phyloP scores from a whole-genome alignment of 768 basidiomycete species.

The Pisolithus microcarpus region DNA sequence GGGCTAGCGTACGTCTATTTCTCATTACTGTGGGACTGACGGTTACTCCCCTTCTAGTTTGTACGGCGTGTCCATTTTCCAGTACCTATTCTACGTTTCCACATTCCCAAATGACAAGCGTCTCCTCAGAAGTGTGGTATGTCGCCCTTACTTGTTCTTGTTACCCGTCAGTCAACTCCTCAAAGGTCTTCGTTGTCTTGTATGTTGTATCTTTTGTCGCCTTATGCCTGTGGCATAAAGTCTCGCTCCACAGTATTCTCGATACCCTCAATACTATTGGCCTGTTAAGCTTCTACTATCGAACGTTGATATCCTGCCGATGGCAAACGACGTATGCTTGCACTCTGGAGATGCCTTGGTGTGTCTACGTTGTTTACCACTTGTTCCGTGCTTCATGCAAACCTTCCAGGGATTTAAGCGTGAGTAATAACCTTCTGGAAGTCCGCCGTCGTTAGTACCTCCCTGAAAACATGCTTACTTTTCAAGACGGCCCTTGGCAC shows the following conservation, averaged over 20 bases:
- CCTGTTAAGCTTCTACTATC: not conserved
- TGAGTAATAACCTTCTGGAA: no score
- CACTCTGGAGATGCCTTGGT: no score
- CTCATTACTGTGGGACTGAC: not conserved
- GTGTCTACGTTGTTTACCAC: no score
- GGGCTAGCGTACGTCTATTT: conserved; percentile 8
- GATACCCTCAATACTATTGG: no score
- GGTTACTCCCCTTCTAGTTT: conserved; percentile 7
- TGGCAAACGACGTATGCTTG: no score
- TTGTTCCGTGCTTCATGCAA: no score
- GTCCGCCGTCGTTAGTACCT: no score
- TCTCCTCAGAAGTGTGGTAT: conserved; percentile 10
- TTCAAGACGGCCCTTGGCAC: not conserved
- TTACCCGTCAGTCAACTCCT: not conserved
- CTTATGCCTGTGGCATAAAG: not conserved
- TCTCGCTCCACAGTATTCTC: not conserved
- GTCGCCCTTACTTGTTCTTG: not conserved
- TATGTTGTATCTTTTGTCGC: not conserved
- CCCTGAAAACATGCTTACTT: no score
- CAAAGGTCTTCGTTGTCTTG: not conserved
- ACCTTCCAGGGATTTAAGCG: no score
- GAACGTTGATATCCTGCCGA: not conserved
- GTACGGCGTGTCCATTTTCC: conserved; percentile 13
- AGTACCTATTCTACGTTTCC: conserved; percentile 13
- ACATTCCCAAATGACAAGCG: conserved; percentile 13